Evolutionary conservation across 139 green algal species (phyloP), one percentile per base, ranked within the genome.

Genomic region (Pleodorina starrii): DNA sequence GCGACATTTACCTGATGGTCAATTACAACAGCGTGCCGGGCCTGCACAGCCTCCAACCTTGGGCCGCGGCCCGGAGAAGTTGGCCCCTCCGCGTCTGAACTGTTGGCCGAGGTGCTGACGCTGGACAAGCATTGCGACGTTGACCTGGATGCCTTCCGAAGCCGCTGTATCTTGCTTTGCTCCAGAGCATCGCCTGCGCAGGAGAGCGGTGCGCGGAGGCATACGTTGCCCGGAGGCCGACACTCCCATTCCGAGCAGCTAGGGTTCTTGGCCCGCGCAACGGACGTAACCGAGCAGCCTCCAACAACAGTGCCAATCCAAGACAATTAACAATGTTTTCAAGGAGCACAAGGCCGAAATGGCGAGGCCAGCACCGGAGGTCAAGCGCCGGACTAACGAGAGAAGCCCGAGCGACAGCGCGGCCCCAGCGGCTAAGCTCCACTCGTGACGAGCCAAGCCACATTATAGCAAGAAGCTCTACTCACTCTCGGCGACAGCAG

Each of bases 11-110:
- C 81, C 60, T 77, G 81, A 16, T 77, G 60, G n/a, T 87, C 81
- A 57, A 87, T 87, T 9, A 87, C 81, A 12, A 87, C 81, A 27
- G 81, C 60, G 14, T 87, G 81, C 11, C 81, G 57, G 19, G 40
- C 12, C 11, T 86, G 81, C 27, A 29, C 3, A 10, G 12, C 6
- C 21, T 54, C 23, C 6, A 32, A 7, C 50, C 50, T 69, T 32
- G 35, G 10, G 32, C 59, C 76, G 48, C 35, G 46, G 77, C 51
- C 36, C 19, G 77, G 51, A 36, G 35, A 50, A 17, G 9, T 10
- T 23, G 51, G 51, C 16, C 5, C 19, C 21, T 72, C 77, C 5
- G 35, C 35, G 21, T 73, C 51, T 3, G 77, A 85, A 44, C 77
- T 73, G 35, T 5, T 71, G 5, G 51, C 12, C 12, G 46, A 71